phyloP scores from a whole-genome alignment of 2,329 filamentous ascomycete genomes.

The Setomelanomma holmii region DNA sequence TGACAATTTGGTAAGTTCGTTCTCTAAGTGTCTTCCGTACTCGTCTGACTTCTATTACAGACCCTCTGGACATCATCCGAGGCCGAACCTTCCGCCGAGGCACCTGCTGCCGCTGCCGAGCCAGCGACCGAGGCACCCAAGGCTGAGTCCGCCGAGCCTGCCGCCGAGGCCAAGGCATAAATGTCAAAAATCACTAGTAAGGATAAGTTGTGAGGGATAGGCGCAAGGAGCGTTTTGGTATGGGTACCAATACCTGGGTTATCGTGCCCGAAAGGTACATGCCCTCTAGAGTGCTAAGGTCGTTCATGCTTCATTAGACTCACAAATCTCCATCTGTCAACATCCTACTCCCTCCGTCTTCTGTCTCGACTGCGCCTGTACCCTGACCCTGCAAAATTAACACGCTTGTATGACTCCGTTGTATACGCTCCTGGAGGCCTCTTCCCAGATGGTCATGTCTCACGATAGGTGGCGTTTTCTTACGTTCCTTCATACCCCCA shows the following conservation, averaged over 20 bases:
- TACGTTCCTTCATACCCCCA: constrained; percentile 20
- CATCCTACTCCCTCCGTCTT: constrained; percentile 15
- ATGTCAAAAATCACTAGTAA: constrained; percentile 25
- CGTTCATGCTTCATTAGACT: constrained; percentile 46
- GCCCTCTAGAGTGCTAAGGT: constrained; percentile 41
- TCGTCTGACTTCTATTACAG: constrained; percentile 54
- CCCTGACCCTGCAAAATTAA: background rate
- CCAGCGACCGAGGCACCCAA: constrained; percentile 61
- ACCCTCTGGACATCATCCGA: constrained; percentile 99
- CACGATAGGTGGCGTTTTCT: constrained; percentile 5
- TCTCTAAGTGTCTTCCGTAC: too few species aligned
- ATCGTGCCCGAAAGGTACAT: constrained; percentile 39
- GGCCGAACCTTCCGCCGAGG: constrained; percentile 76
- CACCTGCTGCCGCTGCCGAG: constrained; percentile 62
- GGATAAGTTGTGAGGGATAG: constrained; percentile 42
- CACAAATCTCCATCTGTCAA: constrained; percentile 47
- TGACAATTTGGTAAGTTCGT: constrained; percentile 84
- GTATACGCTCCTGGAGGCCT: constrained; percentile 24
- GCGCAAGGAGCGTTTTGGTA: constrained; percentile 44
- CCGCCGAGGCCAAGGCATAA: constrained; percentile 70
- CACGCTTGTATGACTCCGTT: constrained; percentile 20
- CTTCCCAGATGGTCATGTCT: constrained; percentile 5
- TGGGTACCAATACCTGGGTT: constrained; percentile 38
- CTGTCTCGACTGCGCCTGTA: constrained; percentile 10
- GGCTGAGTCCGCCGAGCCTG: constrained; percentile 47